phyloP scores from a whole-genome alignment of 805 yeast species.

The Danielozyma ontarioensis region DNA sequence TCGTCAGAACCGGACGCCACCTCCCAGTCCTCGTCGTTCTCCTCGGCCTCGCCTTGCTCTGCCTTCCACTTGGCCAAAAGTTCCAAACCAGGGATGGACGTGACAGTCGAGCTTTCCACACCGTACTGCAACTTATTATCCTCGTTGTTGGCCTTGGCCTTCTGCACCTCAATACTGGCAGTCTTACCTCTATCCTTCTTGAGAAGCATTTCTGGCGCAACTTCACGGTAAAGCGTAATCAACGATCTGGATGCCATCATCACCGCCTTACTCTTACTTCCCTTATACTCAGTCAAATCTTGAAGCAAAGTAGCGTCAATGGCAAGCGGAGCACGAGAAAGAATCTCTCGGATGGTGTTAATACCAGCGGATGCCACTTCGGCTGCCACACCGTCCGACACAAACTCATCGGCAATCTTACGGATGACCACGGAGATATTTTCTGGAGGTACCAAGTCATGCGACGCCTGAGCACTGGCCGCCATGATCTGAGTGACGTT shows the following conservation, averaged over 20 bases:
- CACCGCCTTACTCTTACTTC: slow-evolving; percentile 91
- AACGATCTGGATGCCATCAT: slow-evolving; percentile 90
- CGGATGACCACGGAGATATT: slow-evolving; percentile 72
- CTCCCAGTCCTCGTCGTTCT: slow-evolving; percentile 56
- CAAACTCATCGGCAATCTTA: slow-evolving; percentile 95
- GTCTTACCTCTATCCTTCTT: slow-evolving; percentile 90
- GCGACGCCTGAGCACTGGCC: slow-evolving; percentile 94
- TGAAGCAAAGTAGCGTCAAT: slow-evolving; percentile 84
- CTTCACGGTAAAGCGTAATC: slow-evolving; percentile 81
- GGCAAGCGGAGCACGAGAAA: slow-evolving; percentile 91
- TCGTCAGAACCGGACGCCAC: slow-evolving; percentile 49
- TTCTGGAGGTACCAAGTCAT: slow-evolving; percentile 97
- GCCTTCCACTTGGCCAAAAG: slow-evolving; percentile 81
- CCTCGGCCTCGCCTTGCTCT: slow-evolving; percentile 52
- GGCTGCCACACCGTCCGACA: slow-evolving; percentile 95
- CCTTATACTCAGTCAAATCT: slow-evolving; percentile 85
- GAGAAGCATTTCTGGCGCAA: slow-evolving; percentile 92
- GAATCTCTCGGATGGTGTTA: slow-evolving; percentile 89
- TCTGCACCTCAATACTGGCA: slow-evolving; percentile 76
- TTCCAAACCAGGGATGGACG: slow-evolving; percentile 89
- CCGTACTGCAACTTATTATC: slow-evolving; percentile 58
- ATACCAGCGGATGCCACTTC: slow-evolving; percentile 98
- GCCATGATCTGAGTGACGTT: slow-evolving; percentile 97
- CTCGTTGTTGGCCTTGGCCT: slow-evolving; percentile 29
- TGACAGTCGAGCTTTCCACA: slow-evolving; percentile 55